Evolutionary conservation across 2,329 filamentous ascomycete genomes (phyloP), one percentile per base, ranked within the genome.

Genomic region (Colletotrichum salicis): DNA sequence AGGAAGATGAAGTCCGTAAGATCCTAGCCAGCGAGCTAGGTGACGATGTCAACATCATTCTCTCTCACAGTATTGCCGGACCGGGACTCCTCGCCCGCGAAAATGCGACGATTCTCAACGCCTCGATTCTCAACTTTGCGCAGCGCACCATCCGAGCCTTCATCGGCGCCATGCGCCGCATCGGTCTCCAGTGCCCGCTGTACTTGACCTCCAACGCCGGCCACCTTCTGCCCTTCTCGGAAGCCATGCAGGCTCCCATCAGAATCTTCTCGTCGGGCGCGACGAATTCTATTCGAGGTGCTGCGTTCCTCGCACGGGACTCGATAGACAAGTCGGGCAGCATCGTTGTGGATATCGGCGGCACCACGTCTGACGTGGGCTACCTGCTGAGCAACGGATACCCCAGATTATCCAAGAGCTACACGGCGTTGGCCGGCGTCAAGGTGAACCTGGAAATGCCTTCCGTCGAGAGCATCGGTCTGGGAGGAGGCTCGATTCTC

Each of bases 71-170:
- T 19, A 80, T 83, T 4, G 79, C 81, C 0, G 83, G 78, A 61
- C 75, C 80, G 27, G 82, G 74, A 69, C 81, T 86, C 33, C 79
- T 86, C 0, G 86, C 86, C 72, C 82, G 87, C 12, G 87, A 88
- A 75, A 88, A 88, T 74, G 86, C 87, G 3, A 82, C 83, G 8
- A 87, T 89, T 27, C 79, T 89, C 58, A 89, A 89, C 73, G 86
- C 86, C 2, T 82, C 86, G 22, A 84, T 89, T 31, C 78, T 86
- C 22, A 77, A 79, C 10, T 85, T 86, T 68, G 86, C 86, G 0
- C 80, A 80, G 15, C 81, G 80, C 55, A 88, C 86, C 0, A 84
- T 87, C 62, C 76, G 77, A 2, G 81, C 82, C 3, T 88, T 88
- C 73, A 78, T 79, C 48, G 77, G 77, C 54, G 86, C 87, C 22